phyloP scores from a whole-genome alignment of 73 alveolate genomes.

The Effrenium voratum region DNA sequence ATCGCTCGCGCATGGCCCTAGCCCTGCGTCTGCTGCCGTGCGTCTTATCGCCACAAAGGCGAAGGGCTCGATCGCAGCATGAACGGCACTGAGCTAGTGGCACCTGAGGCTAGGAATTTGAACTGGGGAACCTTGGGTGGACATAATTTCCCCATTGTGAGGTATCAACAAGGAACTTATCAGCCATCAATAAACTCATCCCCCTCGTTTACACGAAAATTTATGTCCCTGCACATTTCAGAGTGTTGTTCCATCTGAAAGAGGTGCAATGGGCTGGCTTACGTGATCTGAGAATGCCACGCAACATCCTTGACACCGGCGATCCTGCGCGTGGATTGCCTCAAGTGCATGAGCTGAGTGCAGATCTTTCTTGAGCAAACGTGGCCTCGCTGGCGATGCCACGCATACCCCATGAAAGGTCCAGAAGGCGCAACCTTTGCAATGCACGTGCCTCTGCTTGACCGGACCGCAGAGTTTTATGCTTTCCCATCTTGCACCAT shows the following conservation, averaged over 20 bases:
- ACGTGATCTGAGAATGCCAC: not conserved
- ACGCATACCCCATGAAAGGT: slow-evolving; percentile 68
- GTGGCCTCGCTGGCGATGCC: slow-evolving; percentile 22
- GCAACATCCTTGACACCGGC: slow-evolving; percentile 55
- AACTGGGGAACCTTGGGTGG: not conserved
- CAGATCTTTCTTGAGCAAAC: not conserved
- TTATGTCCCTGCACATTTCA: too few relatives aligned
- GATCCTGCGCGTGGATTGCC: slow-evolving; percentile 11
- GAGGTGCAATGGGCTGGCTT: too few relatives aligned
- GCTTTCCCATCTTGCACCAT: too few relatives aligned
- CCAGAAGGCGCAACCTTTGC: slow-evolving; percentile 54
- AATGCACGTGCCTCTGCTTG: too few relatives aligned
- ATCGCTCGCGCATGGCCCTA: not conserved
- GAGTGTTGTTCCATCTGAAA: too few relatives aligned
- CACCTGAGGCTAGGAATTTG: not conserved
- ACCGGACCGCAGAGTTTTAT: too few relatives aligned
- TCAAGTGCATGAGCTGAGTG: not conserved
- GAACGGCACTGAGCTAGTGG: slow-evolving; percentile 15
- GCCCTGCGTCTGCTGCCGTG: not conserved
- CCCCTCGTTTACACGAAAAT: too few relatives aligned
- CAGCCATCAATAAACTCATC: too few relatives aligned
- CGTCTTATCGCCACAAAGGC: slow-evolving; percentile 12
- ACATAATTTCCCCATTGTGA: too few relatives aligned
- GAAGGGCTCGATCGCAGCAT: slow-evolving; percentile 11
- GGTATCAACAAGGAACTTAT: too few relatives aligned